Evolutionary conservation across 2,329 filamentous ascomycete species (phyloP), one percentile per base, ranked within the genome.

Genomic region (Phaeosphaeria sp.): DNA sequence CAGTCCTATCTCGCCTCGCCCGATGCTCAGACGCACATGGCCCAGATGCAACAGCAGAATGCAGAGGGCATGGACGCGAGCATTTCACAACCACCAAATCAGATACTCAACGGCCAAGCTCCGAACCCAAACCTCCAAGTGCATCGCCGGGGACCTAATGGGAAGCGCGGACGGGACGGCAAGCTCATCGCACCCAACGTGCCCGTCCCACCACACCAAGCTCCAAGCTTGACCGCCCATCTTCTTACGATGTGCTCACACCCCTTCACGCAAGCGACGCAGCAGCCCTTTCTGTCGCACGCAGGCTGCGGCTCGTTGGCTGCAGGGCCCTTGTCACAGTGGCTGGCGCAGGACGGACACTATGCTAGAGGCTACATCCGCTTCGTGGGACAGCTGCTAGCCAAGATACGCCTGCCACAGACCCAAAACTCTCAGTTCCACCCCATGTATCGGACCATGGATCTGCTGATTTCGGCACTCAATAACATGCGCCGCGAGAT

Each of bases 271-370:
- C 75, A 77, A 25, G 88, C 89, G 11, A 91, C 89, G 0, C 87
- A 89, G 58, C 84, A 87, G 53, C 81, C 85, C 0, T 92, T 92
- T 76, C 85, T 92, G 51, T 81, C 80, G 11, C 82, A 85, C 48
- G 89, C 89, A 6, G 89, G 89, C 15, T 80, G 82, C 54, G 89
- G 90, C 21, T 84, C 82, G 0, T 78, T 90, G 18, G 78, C 84
- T 18, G 85, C 85, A 49, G 68, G 79, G 0, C 77, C 81, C 1
- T 79, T 92, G 11, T 83, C 84, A 20, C 81, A 83, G 72, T 92
- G 90, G 90, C 85, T 92, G 44, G 85, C 87, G 13, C 89, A 91
- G 74, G 89, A 92, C 74, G 82, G 87, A 9, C 84, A 92, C 58
- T 90, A 91, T 76, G 87, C 89, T 33, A 87, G 90, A 62, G 85